Base-by-base conservation (phyloP, 805 yeast genomes). In the Cyberlindnera maritima region DNA sequence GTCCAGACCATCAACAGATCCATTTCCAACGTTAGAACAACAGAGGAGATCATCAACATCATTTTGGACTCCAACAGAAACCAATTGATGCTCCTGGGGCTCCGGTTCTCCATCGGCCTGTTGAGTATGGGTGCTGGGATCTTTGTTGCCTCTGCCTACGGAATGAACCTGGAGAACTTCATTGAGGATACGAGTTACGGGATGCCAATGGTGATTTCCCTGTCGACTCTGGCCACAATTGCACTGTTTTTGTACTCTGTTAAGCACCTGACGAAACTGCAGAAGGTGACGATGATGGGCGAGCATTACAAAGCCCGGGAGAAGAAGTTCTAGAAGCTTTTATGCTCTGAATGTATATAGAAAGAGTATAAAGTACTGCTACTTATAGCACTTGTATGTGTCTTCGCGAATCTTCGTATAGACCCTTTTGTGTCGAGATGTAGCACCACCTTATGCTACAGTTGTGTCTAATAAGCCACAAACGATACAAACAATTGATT, bases 41-140 rank as follows among this genome's bases (percentile, higher is more conserved):
- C 97, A 0, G 98, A 94, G 64, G 99, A 94, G 64, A 90, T 94
- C 58, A 90, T 91, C 50, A 90, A 90, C 59, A 91, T 94, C 54
- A 85, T 94, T 20, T 69, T 94, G 48, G 99, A 94, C 63, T 85
- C 97, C 1, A 92, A 94, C 65, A 78, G 99, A 65, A 94, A 94
- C 65, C 89, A 92, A 55, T 73, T 94, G 50, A 90, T 94, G 97
- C 64, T 90, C 25, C 70, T 94, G 34, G 96, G 96, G 3, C 71
- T 94, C 47, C 76, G 85, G 56, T 88, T 89, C 63, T 83, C 94
- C 42, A 81, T 89, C 21, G 94, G 96, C 0, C 74, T 95, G 47
- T 69, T 94, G 31, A 84, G 96, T 3, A 70, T 91, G 59, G 96
- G 96, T 2, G 78, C 83, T 14, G 85, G 94, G 1, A 70, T 95